Evolutionary conservation across 1,284 basidiomycete genomes (phyloP).

Genomic region (Ceraceosorus guamensis): DNA sequence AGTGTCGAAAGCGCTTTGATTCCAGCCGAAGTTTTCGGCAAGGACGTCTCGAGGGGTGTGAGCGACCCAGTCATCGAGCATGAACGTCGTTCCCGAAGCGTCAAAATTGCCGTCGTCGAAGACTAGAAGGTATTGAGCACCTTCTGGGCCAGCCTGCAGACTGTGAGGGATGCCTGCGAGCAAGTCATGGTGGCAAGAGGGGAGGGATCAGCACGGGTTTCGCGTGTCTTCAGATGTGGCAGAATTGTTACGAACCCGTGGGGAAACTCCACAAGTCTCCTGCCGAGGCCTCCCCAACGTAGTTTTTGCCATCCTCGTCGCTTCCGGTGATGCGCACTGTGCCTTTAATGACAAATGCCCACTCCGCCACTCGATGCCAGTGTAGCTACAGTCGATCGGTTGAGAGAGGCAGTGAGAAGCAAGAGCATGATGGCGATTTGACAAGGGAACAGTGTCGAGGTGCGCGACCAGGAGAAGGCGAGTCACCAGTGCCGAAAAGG

Average conservation of each 20-base stretch:
- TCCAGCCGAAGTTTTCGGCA: slow-evolving; percentile 56
- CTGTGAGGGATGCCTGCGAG: slow-evolving; percentile 53
- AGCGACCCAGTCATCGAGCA: slow-evolving; percentile 48
- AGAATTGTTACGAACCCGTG: background rate
- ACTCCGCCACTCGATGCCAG: slow-evolving; percentile 55
- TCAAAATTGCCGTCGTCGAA: slow-evolving; percentile 22
- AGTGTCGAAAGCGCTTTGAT: slow-evolving; percentile 13
- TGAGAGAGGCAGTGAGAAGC: background rate
- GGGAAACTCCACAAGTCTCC: slow-evolving; percentile 28
- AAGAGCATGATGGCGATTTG: no score
- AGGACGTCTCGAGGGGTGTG: slow-evolving; percentile 62
- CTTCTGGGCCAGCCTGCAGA: slow-evolving; percentile 59
- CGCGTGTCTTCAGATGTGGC: no score
- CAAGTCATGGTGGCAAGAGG: no score
- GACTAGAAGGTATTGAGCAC: slow-evolving; percentile 66
- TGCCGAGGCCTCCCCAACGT: slow-evolving; percentile 47
- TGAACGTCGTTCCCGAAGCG: slow-evolving; percentile 5
- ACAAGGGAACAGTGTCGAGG: no score
- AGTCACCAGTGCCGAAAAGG: no score
- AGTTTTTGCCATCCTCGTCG: slow-evolving; percentile 60
- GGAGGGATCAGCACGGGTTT: no score
- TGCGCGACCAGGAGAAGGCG: no score
- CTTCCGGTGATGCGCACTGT: slow-evolving; percentile 55
- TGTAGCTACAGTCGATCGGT: slow-evolving; percentile 45
- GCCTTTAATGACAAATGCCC: slow-evolving; percentile 32